phyloP scores from a whole-genome alignment of 768 basidiomycete species.

The Podaxis sp. region DNA sequence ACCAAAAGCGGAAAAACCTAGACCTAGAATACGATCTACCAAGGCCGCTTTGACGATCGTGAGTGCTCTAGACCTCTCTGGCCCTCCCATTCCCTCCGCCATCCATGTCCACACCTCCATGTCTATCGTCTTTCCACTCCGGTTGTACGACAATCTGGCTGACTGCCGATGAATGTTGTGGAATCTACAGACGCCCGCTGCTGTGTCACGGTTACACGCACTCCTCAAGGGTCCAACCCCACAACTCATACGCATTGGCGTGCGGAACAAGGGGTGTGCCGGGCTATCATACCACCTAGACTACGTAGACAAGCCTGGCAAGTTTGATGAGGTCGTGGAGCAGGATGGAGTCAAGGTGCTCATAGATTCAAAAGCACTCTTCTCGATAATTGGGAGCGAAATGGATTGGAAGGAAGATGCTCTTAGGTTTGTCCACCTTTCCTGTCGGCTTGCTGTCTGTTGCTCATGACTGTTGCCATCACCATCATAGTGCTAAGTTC shows the following conservation, averaged over 20 bases:
- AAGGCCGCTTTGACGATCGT: slow-evolving; percentile 83
- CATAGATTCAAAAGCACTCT: slow-evolving; percentile 95
- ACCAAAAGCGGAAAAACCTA: slow-evolving; percentile 62
- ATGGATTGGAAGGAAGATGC: slow-evolving; percentile 99
- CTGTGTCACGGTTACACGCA: slow-evolving; percentile 69
- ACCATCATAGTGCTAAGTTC: slow-evolving; percentile 64
- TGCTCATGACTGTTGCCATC: neutral
- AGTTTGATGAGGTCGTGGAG: slow-evolving; percentile 95
- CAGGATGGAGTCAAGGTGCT: slow-evolving; percentile 94
- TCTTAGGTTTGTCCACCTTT: slow-evolving; percentile 61
- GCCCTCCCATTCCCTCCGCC: slow-evolving; percentile 1
- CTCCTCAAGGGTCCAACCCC: slow-evolving; percentile 83
- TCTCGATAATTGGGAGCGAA: slow-evolving; percentile 97
- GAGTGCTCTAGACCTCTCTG: slow-evolving; percentile 23
- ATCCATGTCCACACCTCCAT: slow-evolving; percentile 1
- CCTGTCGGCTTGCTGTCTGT: neutral
- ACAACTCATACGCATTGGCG: slow-evolving; percentile 91
- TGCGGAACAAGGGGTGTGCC: slow-evolving; percentile 97
- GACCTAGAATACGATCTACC: slow-evolving; percentile 65
- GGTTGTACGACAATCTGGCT: neutral
- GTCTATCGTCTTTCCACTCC: slow-evolving; percentile 8
- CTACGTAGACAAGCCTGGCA: slow-evolving; percentile 86
- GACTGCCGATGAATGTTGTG: neutral
- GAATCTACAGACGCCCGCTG: slow-evolving; percentile 66
- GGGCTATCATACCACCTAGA: slow-evolving; percentile 87